Conservation (phyloP, 2,329 filamentous ascomycete species). For the Alternaria metachromatica region DNA sequence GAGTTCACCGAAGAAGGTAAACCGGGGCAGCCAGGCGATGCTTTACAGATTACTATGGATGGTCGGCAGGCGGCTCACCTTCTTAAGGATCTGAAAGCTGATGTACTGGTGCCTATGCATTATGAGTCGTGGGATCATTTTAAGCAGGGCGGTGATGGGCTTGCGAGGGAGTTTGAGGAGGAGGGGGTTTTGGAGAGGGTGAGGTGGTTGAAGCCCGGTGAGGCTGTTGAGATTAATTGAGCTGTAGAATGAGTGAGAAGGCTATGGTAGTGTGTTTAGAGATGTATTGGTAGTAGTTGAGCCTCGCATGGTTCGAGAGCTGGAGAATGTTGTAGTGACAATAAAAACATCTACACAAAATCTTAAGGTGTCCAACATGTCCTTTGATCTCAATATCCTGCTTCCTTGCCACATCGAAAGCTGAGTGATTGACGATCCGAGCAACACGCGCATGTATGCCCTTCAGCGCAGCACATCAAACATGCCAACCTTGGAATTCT, state of each 20-base stretch:
- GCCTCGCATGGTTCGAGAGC: too few species aligned
- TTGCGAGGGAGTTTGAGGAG: background rate
- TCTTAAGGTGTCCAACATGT: too few species aligned
- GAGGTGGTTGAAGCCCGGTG: background rate
- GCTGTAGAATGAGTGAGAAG: background rate
- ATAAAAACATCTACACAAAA: too few species aligned
- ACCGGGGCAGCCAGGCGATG: background rate
- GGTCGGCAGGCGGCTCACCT: background rate
- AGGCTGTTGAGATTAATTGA: background rate
- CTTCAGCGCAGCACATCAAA: too few species aligned
- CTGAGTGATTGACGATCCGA: rapidly evolving
- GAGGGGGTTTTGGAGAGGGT: background rate
- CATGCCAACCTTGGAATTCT: too few species aligned
- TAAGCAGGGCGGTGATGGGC: background rate
- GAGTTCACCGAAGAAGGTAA: background rate
- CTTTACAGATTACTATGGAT: background rate
- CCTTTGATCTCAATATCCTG: too few species aligned
- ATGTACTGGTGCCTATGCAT: background rate
- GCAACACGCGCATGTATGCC: background rate
- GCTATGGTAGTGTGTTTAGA: too few species aligned
- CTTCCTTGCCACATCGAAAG: too few species aligned
- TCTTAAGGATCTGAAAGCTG: background rate
- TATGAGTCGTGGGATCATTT: background rate
- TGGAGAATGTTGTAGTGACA: too few species aligned
- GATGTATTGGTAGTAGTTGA: background rate